Conservation (phyloP, 1,139 yeast species). For the Geotrichum citri-aurantii region DNA sequence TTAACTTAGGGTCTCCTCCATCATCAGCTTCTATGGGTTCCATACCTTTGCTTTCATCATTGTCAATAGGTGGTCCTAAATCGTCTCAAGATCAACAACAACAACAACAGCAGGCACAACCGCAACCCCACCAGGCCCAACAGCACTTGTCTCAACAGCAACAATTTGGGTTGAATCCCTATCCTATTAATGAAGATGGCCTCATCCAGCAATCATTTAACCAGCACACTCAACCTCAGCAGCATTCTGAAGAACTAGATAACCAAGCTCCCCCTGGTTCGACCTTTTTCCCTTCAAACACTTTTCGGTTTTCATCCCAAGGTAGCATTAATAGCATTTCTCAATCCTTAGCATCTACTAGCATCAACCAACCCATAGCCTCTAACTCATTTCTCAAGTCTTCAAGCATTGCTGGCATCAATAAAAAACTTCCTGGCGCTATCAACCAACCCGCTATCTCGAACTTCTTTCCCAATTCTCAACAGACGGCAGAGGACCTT, state of each 20-base stretch:
- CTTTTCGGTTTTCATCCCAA: slow-evolving; percentile 14
- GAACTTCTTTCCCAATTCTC: slow-evolving; percentile 14
- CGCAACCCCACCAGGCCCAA: background rate
- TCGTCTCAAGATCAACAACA: background rate
- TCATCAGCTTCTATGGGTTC: slow-evolving; percentile 4
- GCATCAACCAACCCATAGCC: slow-evolving; percentile 10
- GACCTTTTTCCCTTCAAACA: slow-evolving; percentile 12
- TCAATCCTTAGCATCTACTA: slow-evolving; percentile 15
- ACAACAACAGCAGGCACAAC: background rate
- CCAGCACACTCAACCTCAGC: background rate
- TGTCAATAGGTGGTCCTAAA: slow-evolving; percentile 5
- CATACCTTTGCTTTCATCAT: slow-evolving; percentile 8
- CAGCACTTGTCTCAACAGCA: background rate
- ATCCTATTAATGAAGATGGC: background rate
- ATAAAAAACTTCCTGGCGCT: background rate
- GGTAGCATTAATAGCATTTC: slow-evolving; percentile 18
- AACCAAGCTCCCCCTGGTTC: background rate
- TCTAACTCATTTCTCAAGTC: slow-evolving; percentile 8
- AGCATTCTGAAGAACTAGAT: background rate
- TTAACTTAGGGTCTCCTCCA: slow-evolving; percentile 9
- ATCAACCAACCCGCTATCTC: slow-evolving; percentile 8
- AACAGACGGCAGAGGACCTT: slow-evolving; percentile 6
- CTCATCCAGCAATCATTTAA: background rate
- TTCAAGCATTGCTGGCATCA: slow-evolving; percentile 12
- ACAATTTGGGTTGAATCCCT: background rate